Percentiles rank a stretch among this genome's conserved stretches.
Conservation (phyloP, 345 rosid species). For the Adansonia digitata region DNA sequence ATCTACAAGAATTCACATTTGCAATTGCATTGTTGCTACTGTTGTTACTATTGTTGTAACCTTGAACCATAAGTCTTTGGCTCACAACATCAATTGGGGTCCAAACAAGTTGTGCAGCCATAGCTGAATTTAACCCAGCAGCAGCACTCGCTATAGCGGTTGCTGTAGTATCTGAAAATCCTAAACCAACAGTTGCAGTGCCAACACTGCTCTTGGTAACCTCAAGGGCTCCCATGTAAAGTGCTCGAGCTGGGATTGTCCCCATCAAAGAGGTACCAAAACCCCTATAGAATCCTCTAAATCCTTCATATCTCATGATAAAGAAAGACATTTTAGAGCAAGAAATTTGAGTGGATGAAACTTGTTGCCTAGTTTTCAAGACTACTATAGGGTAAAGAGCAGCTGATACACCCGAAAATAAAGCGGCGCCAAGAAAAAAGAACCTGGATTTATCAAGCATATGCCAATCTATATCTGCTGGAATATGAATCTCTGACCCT, state of each 20-base stretch:
- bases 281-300: conserved; percentile 76
- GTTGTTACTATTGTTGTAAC: conserved; percentile 19
- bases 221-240: conserved; percentile 88
- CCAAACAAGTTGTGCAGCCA: conserved; percentile 92
- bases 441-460: conserved; percentile 94
- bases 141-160: conserved; percentile 70
- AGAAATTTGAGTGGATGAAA: conserved; percentile 47
- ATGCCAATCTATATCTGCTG: conserved; percentile 92
- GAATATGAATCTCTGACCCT: conserved; percentile 64
- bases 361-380: conserved; percentile 86
- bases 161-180: conserved; percentile 64
- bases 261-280: conserved; percentile 90
- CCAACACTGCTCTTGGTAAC: conserved; percentile 78
- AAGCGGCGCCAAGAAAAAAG: conserved; percentile 76
- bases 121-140: conserved; percentile 79
- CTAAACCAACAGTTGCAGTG: conserved; percentile 62
- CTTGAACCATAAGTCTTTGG: conserved; percentile 94
- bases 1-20: conserved; percentile 34
- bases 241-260: conserved; percentile 87
- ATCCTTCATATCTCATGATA: conserved; percentile 65
- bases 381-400: conserved; percentile 82
- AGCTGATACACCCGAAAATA: conserved; percentile 90
- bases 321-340: conserved; percentile 54
- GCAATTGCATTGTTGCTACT: conserved; percentile 27
- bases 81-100: conserved; percentile 90